Conservation (phyloP, 495 filamentous ascomycete species). For the Wilcoxina mikolae region DNA sequence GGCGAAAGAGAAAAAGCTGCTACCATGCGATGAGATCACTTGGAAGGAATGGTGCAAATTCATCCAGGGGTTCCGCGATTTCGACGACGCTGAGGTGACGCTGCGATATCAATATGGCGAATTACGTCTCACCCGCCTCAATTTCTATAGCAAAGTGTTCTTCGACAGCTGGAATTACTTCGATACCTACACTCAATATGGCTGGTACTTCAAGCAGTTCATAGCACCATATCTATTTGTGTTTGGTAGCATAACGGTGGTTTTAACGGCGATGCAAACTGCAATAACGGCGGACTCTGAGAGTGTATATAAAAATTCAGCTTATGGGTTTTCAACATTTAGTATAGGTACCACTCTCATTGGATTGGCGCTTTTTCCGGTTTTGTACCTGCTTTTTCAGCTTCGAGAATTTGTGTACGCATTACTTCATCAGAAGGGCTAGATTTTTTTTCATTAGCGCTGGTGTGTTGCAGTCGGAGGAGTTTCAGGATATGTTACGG, state of each 20-base stretch:
- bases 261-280: conserved; percentile 31
- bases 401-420: too few species aligned
- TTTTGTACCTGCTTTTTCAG: conserved; percentile 6
- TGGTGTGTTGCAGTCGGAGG: too few species aligned
- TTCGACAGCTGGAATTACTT: conserved; percentile 15
- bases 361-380: conserved; percentile 8
- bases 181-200: conserved; percentile 22
- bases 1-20: conserved; percentile 12
- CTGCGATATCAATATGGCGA: conserved; percentile 35
- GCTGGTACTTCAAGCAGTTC: conserved; percentile 25
- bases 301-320: not conserved
- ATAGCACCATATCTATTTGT: conserved; percentile 26
- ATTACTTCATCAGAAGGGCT: too few species aligned
- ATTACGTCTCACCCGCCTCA: conserved; percentile 35
- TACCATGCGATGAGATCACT: conserved; percentile 17
- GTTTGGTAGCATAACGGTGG: conserved; percentile 26
- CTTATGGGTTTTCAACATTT: conserved; percentile 6
- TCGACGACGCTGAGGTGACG: conserved; percentile 23
- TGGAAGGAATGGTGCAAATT: conserved; percentile 21
- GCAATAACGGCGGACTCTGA: conserved; percentile 8
- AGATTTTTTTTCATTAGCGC: too few species aligned
- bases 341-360: not conserved
- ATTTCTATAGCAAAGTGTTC: conserved; percentile 24
- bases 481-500: too few species aligned
- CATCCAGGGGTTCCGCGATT: conserved; percentile 11